Conservation (phyloP, 2,329 filamentous ascomycete genomes). For the Pseudopyrenochaeta lycopersici region DNA sequence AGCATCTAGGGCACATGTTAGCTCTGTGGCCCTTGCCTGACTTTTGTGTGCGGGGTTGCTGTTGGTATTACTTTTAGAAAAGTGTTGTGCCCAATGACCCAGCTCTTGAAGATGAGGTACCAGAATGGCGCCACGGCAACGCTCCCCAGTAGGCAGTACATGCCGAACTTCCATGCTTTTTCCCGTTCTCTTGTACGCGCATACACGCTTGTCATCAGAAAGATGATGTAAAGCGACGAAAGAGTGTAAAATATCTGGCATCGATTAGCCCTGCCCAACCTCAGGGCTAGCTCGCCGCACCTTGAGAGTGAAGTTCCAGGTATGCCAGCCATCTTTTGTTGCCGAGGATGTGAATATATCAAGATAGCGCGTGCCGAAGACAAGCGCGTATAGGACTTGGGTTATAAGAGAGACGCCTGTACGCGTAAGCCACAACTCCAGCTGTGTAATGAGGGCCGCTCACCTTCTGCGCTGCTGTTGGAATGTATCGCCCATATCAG, state of each 20-base stretch:
- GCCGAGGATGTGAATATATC: conserved; percentile 72
- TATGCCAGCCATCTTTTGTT: conserved; percentile 41
- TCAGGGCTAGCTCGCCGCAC: conserved; percentile 11
- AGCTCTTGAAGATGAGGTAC: conserved; percentile 71
- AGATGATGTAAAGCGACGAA: conserved; percentile 86
- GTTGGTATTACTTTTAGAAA: conserved; percentile 52
- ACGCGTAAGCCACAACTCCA: conserved; percentile 8
- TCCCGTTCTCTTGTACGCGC: conserved; percentile 90
- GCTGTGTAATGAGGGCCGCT: neutral
- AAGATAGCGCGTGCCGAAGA: conserved; percentile 88
- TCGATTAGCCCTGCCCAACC: conserved; percentile 16
- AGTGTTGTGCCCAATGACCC: conserved; percentile 50
- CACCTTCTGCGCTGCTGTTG: conserved; percentile 86
- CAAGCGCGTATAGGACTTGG: conserved; percentile 84
- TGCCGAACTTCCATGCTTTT: conserved; percentile 90
- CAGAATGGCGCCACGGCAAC: conserved; percentile 75
- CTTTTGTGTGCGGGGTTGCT: neutral
- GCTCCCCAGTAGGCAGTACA: conserved; percentile 71
- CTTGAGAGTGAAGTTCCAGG: conserved; percentile 79
- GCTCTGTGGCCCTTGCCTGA: neutral
- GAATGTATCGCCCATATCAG: conserved; percentile 89
- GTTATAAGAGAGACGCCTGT: conserved; percentile 88
- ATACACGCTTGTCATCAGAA: conserved; percentile 85
- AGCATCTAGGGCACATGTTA: conserved; percentile 65
- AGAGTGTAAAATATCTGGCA: conserved; percentile 79